Percentiles rank a stretch among this genome's conserved stretches.
Evolutionary conservation across 2,329 filamentous ascomycete species (phyloP).

Genomic region (Diaporthe sp.): DNA sequence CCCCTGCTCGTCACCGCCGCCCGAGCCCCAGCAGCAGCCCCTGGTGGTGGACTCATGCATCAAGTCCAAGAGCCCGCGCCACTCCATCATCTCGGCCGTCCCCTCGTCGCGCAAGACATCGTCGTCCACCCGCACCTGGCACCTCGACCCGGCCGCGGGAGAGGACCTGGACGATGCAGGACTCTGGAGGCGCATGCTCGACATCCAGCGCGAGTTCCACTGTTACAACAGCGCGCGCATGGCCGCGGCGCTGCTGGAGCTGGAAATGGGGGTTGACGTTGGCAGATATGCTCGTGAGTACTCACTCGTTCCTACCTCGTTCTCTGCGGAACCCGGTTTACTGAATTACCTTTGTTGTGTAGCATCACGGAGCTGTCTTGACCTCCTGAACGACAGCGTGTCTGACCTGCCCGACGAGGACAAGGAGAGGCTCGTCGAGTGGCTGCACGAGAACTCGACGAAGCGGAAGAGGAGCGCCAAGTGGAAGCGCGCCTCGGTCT

Average conservation of each 20-base stretch:
- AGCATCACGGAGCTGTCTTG: slow-evolving; percentile 50
- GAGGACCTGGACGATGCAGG: slow-evolving; percentile 52
- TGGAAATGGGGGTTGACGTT: slow-evolving; percentile 51
- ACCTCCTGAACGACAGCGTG: slow-evolving; percentile 52
- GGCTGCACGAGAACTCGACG: slow-evolving; percentile 37
- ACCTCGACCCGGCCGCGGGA: slow-evolving; percentile 46
- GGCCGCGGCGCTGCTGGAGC: slow-evolving; percentile 57
- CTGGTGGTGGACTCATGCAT: not conserved
- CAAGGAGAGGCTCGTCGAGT: slow-evolving; percentile 45
- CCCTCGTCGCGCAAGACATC: slow-evolving; percentile 30
- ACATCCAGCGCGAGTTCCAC: slow-evolving; percentile 56
- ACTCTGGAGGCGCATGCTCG: slow-evolving; percentile 60
- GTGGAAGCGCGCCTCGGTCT: slow-evolving; percentile 31
- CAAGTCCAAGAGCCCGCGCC: not conserved
- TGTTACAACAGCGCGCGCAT: slow-evolving; percentile 62
- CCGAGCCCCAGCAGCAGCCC: slow-evolving; percentile 31
- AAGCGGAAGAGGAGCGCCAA: slow-evolving; percentile 34
- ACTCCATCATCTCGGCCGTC: slow-evolving; percentile 24
- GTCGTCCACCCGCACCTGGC: slow-evolving; percentile 33
- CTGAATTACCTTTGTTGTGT: not conserved
- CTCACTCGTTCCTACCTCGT: not conserved
- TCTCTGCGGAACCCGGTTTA: not conserved
- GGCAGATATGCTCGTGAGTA: slow-evolving; percentile 55
- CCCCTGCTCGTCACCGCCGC: slow-evolving; percentile 39
- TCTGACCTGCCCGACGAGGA: slow-evolving; percentile 46